Conservation (phyloP, 345 rosid species). For the Aegle marmelos region DNA sequence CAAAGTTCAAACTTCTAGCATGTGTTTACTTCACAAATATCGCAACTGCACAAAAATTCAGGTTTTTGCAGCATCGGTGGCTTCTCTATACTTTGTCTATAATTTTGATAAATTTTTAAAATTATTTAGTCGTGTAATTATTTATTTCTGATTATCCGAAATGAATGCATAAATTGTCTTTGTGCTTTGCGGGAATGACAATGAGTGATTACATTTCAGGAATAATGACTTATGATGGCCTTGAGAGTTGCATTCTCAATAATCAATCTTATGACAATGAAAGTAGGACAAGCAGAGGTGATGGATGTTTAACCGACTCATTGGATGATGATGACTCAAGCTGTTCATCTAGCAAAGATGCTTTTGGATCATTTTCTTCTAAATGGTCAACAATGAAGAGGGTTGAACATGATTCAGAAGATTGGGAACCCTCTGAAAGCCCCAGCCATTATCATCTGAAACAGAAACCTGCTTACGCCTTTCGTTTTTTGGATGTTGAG, state of each 20-base stretch:
- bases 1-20: background rate
- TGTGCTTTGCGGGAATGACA: background rate
- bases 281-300: constrained; percentile 80
- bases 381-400: constrained; percentile 63
- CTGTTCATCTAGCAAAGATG: constrained; percentile 96
- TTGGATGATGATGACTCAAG: constrained; percentile 77
- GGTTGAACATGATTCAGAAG: constrained; percentile 51
- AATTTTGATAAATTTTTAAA: background rate
- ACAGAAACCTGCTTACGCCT: constrained; percentile 46
- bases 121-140: background rate
- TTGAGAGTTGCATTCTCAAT: constrained; percentile 77
- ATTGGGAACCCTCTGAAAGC: constrained; percentile 56
- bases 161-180: background rate
- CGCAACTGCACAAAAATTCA: background rate
- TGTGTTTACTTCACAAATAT: background rate
- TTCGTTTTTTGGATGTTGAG: constrained; percentile 59
- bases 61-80: background rate
- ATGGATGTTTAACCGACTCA: constrained; percentile 71
- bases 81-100: no score
- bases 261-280: constrained; percentile 78
- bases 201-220: constrained; percentile 39
- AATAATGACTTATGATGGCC: constrained; percentile 79
- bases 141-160: background rate
- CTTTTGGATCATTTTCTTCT: constrained; percentile 76
- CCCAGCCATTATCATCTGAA: constrained; percentile 50